Evolutionary conservation across 1,284 basidiomycete genomes (phyloP).

Genomic region (Singerocomus rubriflavus): DNA sequence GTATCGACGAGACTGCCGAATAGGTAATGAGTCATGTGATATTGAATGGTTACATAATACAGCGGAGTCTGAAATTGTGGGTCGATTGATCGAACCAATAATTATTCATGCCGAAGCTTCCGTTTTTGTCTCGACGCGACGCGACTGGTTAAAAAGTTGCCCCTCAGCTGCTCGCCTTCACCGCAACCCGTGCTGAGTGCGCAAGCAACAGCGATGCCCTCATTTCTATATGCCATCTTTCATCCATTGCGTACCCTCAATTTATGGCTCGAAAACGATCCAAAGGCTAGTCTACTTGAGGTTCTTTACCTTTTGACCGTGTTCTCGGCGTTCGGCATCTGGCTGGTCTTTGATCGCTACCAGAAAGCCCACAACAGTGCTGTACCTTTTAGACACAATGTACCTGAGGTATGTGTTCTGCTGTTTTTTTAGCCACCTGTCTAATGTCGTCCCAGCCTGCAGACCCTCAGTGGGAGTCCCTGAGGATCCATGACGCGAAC

Average conservation of each 20-base stretch:
- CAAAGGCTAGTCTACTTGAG: constrained; percentile 47
- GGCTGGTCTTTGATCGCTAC: constrained; percentile 70
- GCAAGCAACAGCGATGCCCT: constrained; percentile 23
- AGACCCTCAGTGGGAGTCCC: constrained; percentile 56
- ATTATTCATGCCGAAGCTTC: too few relatives aligned
- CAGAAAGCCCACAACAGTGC: constrained; percentile 69
- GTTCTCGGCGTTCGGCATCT: constrained; percentile 73
- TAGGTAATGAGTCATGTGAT: too few relatives aligned
- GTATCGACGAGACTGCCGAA: too few relatives aligned
- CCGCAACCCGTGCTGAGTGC: neutral
- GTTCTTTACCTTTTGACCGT: constrained; percentile 55
- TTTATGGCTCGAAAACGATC: constrained; percentile 44
- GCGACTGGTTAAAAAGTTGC: constrained; percentile 9
- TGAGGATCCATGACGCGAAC: constrained; percentile 53
- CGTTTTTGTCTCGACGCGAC: constrained; percentile 7
- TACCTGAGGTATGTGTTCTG: constrained; percentile 52
- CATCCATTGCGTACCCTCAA: constrained; percentile 49
- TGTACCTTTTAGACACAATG: constrained; percentile 55
- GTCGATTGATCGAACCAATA: too few relatives aligned
- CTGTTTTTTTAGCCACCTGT: neutral
- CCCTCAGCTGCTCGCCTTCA: constrained; percentile 1
- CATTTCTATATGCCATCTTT: constrained; percentile 48
- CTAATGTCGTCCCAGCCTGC: constrained; percentile 39
- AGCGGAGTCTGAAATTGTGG: too few relatives aligned
- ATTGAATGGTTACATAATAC: too few relatives aligned